Conservation (phyloP, 345 rosid genomes). For the Lenwebbia sp. region DNA sequence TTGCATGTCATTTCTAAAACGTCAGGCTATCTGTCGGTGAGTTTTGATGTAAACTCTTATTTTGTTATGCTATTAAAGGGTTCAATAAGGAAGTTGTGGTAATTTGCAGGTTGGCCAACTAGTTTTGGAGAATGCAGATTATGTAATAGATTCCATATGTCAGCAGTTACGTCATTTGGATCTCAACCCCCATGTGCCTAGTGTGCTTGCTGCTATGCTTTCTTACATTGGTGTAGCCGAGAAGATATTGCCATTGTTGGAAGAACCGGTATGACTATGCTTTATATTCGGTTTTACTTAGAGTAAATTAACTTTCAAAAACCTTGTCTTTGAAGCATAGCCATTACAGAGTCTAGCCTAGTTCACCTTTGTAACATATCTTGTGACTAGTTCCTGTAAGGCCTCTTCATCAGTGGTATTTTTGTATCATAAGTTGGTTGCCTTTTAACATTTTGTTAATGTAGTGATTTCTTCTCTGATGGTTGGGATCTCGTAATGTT, state of each 20-base stretch:
- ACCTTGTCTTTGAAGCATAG: background rate
- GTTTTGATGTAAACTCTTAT: slow-evolving; percentile 2
- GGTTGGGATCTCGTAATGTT: background rate
- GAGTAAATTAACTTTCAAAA: background rate
- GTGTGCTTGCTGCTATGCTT: slow-evolving; percentile 93
- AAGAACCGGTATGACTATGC: slow-evolving; percentile 64
- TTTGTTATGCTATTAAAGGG: background rate
- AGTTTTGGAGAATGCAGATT: slow-evolving; percentile 88
- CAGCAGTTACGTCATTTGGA: slow-evolving; percentile 84
- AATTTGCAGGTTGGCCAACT: slow-evolving; percentile 70
- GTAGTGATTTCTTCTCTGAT: background rate
- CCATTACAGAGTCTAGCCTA: background rate
- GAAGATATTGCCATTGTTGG: slow-evolving; percentile 70
- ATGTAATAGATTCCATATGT: slow-evolving; percentile 78
- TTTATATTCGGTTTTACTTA: background rate
- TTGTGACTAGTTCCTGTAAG: background rate
- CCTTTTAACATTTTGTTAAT: background rate
- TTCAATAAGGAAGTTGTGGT: background rate
- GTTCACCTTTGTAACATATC: background rate
- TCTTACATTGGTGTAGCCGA: slow-evolving; percentile 82
- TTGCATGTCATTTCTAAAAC: slow-evolving; percentile 52
- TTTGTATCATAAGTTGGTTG: background rate
- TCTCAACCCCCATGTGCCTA: slow-evolving; percentile 82
- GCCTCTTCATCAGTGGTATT: background rate
- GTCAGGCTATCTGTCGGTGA: slow-evolving; percentile 60